These are phyloP conservation scores for Colletotrichum sp. DNA, from an alignment of 2,329 filamentous ascomycete species.

Conservation along the genomic window DNA sequence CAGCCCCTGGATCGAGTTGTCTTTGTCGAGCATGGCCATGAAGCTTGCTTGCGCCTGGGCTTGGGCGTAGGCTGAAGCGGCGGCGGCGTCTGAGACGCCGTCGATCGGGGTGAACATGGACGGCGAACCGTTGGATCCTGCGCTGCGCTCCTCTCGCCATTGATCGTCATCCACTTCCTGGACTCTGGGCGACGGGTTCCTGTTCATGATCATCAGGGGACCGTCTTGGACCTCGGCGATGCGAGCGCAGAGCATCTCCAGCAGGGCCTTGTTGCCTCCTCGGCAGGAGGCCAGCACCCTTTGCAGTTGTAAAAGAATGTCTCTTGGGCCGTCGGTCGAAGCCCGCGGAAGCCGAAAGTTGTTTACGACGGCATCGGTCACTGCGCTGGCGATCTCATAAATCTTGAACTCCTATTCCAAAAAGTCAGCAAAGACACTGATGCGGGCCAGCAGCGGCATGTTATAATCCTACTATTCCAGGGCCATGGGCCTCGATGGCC, in stretches of 20 bases:
- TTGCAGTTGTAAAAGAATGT: slow-evolving; percentile 42
- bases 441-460: not conserved
- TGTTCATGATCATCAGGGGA: not conserved
- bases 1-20: not conserved
- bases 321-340: slow-evolving; percentile 26
- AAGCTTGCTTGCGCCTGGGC: slow-evolving; percentile 4
- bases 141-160: not conserved
- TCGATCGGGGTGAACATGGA: not conserved
- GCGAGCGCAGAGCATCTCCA: slow-evolving; percentile 34
- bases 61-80: not conserved
- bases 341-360: slow-evolving; percentile 24
- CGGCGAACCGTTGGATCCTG: not conserved
- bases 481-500: slow-evolving; percentile 54
- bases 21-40: not conserved
- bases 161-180: slow-evolving; percentile 16
- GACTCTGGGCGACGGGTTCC: not conserved
- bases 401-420: slow-evolving; percentile 44
- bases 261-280: slow-evolving; percentile 45
- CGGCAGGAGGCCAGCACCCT: slow-evolving; percentile 44
- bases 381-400: slow-evolving; percentile 50
- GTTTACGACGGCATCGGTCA: slow-evolving; percentile 42
- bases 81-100: not conserved
- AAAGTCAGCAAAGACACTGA: not conserved
- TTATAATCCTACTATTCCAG: slow-evolving; percentile 38
- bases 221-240: slow-evolving; percentile 20